A percentile compares a stretch with the other conserved stretches of the same genome.
Evolutionary conservation across 2,329 filamentous ascomycete genomes (phyloP).

Genomic region (Chaetomium sp.): DNA sequence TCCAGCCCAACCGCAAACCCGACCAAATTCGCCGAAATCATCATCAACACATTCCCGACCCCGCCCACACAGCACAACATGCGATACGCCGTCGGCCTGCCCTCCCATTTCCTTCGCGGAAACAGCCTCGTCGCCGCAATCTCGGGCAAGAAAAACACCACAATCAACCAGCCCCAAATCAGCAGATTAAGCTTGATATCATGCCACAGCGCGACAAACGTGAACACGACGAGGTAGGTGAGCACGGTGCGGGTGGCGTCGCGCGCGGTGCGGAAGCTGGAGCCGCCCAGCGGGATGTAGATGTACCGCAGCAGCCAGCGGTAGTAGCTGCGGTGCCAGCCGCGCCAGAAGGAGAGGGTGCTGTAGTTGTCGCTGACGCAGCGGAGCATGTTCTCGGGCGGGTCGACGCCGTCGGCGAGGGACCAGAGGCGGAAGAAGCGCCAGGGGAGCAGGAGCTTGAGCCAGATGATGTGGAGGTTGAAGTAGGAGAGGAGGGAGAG

Average conservation of each 20-base stretch:
- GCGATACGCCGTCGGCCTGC: slow-evolving; percentile 65
- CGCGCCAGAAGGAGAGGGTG: slow-evolving; percentile 86
- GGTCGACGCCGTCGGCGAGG: slow-evolving; percentile 82
- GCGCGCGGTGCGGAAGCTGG: slow-evolving; percentile 40
- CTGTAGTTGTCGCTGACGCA: slow-evolving; percentile 96
- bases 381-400: slow-evolving; percentile 96
- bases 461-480: slow-evolving; percentile 95
- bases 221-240: slow-evolving; percentile 83
- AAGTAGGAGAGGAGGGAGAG: slow-evolving; percentile 88
- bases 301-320: slow-evolving; percentile 92
- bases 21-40: slow-evolving; percentile 92
- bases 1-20: slow-evolving; percentile 92
- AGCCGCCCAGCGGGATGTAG: slow-evolving; percentile 83
- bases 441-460: slow-evolving; percentile 94
- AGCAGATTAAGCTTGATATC: slow-evolving; percentile 87
- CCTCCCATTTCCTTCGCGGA: slow-evolving; percentile 64
- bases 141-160: slow-evolving; percentile 89
- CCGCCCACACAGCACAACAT: slow-evolving; percentile 74
- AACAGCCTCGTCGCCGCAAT: slow-evolving; percentile 66
- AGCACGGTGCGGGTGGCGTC: slow-evolving; percentile 53
- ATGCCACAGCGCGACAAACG: slow-evolving; percentile 96
- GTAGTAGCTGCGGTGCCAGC: slow-evolving; percentile 94
- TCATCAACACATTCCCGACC: slow-evolving; percentile 81
- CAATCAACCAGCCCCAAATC: slow-evolving; percentile 95
- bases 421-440: slow-evolving; percentile 98